Percentiles rank a stretch among this genome's conserved stretches.
Evolutionary conservation across 352 stramenopile genomes (phyloP).

Genomic region (Globisporangium carolinianum): DNA sequence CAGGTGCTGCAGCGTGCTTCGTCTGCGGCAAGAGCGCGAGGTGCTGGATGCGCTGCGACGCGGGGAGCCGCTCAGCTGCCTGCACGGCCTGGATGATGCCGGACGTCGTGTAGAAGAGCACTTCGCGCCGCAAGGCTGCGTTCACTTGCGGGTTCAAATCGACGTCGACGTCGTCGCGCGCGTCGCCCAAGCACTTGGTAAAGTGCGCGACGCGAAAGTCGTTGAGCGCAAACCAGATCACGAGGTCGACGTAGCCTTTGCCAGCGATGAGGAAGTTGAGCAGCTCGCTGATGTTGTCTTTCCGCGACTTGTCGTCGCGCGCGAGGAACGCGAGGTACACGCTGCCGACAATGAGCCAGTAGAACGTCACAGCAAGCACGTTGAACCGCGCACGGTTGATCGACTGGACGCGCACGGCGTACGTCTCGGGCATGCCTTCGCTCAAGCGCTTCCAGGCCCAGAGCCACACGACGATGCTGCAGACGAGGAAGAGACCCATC

Average conservation of each 20-base stretch:
- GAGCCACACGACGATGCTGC: slow-evolving; percentile 76
- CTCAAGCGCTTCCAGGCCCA: slow-evolving; percentile 83
- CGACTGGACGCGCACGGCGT: slow-evolving; percentile 76
- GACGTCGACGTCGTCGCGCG: slow-evolving; percentile 60
- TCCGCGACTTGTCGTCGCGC: slow-evolving; percentile 34
- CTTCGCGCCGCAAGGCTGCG: slow-evolving; percentile 74
- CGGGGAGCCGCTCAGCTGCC: slow-evolving; percentile 61
- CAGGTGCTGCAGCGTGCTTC: slow-evolving; percentile 27
- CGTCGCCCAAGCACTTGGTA: slow-evolving; percentile 49
- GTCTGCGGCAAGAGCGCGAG: slow-evolving; percentile 74
- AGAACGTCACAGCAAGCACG: slow-evolving; percentile 83
- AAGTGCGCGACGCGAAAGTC: slow-evolving; percentile 81
- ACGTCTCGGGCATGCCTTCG: slow-evolving; percentile 85
- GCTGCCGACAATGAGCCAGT: slow-evolving; percentile 75
- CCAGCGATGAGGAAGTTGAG: slow-evolving; percentile 84
- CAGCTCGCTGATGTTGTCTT: slow-evolving; percentile 58
- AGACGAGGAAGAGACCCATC: slow-evolving; percentile 80
- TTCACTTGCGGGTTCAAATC: slow-evolving; percentile 88
- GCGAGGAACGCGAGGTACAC: slow-evolving; percentile 81
- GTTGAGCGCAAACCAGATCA: slow-evolving; percentile 87
- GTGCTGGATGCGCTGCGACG: slow-evolving; percentile 78
- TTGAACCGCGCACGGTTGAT: slow-evolving; percentile 87
- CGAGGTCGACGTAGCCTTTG: slow-evolving; percentile 85
- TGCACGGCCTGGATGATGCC: slow-evolving; percentile 86
- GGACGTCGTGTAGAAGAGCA: slow-evolving; percentile 88